Base-by-base conservation (phyloP, 2,329 filamentous ascomycete genomes). In the Knoxdaviesia proteae region DNA sequence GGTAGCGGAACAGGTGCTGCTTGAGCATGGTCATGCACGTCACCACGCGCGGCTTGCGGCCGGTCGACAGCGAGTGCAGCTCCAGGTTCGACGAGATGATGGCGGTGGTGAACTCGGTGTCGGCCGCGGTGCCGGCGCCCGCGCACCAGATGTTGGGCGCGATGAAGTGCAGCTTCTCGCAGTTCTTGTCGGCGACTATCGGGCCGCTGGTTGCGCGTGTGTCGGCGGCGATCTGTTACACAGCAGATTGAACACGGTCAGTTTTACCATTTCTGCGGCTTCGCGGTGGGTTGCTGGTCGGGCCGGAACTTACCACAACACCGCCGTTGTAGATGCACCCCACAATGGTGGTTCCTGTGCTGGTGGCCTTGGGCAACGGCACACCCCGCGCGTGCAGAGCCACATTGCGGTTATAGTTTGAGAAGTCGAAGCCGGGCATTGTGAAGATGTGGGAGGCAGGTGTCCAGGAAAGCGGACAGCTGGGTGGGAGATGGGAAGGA, bases 121-220 rank as follows among this genome's bases (percentile, higher is more conserved):
- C 90, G 54, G 90, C 90, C 48, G 90, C 90, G 42, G 90, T 98
- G 61, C 92, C 90, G 52, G 90, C 92, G 53, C 90, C 90, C 7
- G 90, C 90, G 64, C 90, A 98, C 90, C 90, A 98, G 64, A 98
- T 98, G 63, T 94, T 86, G 46, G 90, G 88, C 38, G 90, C 73
- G 61, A 98, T 98, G 71, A 92, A 98, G 68, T 98, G 90, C 50
- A 98, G 78, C 69, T 98, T 98, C 68, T 98, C 88, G 69, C 90
- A 96, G 74, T 98, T 98, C 84, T 98, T 98, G 75, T 98, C 90
- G 63, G 92, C 92, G 53, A 98, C 90, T 63, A 98, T 98, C 51
- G 90, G 87, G 34, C 90, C 90, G 50, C 83, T 92, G 39, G 90
- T 98, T 49, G 90, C 90, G 74, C 90, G 77, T 51, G 90, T 98